Percentiles rank a stretch among this genome's conserved stretches.
Evolutionary conservation across 2,329 filamentous ascomycete species (phyloP).

Genomic region (Metarhizium album): DNA sequence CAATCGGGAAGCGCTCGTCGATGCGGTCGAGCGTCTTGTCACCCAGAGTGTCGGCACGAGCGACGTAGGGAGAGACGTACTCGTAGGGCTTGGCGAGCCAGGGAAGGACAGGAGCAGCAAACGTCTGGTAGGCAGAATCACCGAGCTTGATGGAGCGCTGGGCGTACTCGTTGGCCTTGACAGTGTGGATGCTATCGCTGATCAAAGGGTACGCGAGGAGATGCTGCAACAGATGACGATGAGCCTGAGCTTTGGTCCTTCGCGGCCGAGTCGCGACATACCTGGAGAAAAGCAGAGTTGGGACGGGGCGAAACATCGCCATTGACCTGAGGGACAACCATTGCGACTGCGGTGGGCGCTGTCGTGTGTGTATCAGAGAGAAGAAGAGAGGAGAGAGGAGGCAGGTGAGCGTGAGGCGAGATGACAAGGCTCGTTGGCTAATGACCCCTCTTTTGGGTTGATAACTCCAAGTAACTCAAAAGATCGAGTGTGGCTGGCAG

Average conservation of each 20-base stretch:
- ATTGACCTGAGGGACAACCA: slow-evolving; percentile 36
- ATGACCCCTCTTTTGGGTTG: background rate
- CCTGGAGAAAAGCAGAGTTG: slow-evolving; percentile 39
- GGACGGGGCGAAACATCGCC: slow-evolving; percentile 35
- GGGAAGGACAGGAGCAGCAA: slow-evolving; percentile 69
- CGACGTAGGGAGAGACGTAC: slow-evolving; percentile 75
- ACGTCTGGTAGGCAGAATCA: slow-evolving; percentile 61
- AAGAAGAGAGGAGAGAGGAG: background rate
- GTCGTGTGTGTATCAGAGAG: background rate
- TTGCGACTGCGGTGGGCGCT: slow-evolving; percentile 11
- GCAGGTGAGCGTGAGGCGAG: background rate
- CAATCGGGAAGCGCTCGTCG: slow-evolving; percentile 58
- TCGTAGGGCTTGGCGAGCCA: slow-evolving; percentile 62
- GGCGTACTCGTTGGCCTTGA: slow-evolving; percentile 74
- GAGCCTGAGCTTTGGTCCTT: background rate
- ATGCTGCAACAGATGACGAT: slow-evolving; percentile 46
- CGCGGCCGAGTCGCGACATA: slow-evolving; percentile 18
- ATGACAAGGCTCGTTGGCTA: background rate
- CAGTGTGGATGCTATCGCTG: slow-evolving; percentile 63
- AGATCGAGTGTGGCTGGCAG: background rate
- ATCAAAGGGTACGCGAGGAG: slow-evolving; percentile 76
- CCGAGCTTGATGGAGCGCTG: slow-evolving; percentile 71
- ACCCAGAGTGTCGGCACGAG: slow-evolving; percentile 68
- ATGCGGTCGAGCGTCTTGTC: slow-evolving; percentile 60
- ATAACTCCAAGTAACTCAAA: background rate